Conservation (phyloP, 768 basidiomycete genomes). For the Mycena vitilis region DNA sequence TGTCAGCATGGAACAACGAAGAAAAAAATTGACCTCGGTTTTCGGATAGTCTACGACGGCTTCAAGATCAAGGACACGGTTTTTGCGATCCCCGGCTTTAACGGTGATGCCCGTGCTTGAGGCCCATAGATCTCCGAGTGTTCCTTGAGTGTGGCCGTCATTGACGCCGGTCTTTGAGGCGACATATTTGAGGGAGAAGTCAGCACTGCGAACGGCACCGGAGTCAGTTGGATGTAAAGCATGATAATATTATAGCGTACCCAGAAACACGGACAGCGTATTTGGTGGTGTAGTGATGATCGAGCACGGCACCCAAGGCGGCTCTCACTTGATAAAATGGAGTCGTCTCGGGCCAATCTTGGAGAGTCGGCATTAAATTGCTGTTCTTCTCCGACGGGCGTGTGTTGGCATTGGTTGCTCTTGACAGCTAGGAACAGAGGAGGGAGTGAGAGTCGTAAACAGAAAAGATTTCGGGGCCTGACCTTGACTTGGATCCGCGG, state of each 20-base stretch:
- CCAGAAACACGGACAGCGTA: not conserved
- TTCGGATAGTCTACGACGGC: conserved; percentile 1
- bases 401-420: not conserved
- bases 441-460: not conserved
- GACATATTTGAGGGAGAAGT: not conserved
- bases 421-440: not conserved
- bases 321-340: not conserved
- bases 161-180: not conserved
- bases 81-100: not conserved
- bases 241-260: not conserved
- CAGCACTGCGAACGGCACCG: not conserved
- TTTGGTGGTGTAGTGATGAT: not conserved
- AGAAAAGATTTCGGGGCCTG: not conserved
- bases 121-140: not conserved
- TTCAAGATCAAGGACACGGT: conserved; percentile 1
- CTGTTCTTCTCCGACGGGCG: not conserved
- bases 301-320: not conserved
- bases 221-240: not conserved
- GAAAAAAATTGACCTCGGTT: no score
- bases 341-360: not conserved
- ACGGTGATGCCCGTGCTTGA: not conserved
- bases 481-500: not conserved
- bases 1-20: no score
- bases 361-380: not conserved
- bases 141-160: not conserved